Percentiles rank a stretch among this genome's conserved stretches.
These are phyloP conservation scores for Diplodia intermedia DNA, from an alignment of 2,329 filamentous ascomycete species.

Conservation along the genomic window DNA sequence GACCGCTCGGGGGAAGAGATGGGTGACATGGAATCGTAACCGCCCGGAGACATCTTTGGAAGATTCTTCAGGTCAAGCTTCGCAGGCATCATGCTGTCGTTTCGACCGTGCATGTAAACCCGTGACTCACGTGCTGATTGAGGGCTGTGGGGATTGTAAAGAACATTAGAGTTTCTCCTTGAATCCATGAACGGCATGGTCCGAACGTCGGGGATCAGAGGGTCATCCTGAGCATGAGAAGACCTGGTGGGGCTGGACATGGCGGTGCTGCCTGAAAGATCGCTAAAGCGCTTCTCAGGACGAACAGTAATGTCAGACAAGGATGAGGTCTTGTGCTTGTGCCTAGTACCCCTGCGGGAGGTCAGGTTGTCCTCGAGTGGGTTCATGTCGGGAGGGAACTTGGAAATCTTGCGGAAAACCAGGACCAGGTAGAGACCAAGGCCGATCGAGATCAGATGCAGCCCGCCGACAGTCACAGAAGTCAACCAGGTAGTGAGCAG, in stretches of 20 bases:
- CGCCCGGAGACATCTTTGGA: constrained; percentile 42
- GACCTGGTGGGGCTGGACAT: constrained; percentile 44
- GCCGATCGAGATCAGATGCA: constrained; percentile 74
- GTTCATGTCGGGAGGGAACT: constrained; percentile 92
- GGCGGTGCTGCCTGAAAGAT: constrained; percentile 54
- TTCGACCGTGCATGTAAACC: constrained; percentile 46
- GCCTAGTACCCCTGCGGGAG: constrained; percentile 65
- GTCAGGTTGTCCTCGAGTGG: constrained; percentile 87
- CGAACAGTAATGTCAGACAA: constrained; percentile 41
- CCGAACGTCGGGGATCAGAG: constrained; percentile 51
- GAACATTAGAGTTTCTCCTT: constrained; percentile 66
- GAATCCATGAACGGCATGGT: constrained; percentile 83
- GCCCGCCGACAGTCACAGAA: constrained; percentile 66
- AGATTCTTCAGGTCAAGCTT: constrained; percentile 14
- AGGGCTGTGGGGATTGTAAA: constrained; percentile 51
- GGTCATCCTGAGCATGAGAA: constrained; percentile 46
- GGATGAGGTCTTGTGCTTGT: constrained; percentile 76
- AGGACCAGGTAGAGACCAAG: constrained; percentile 77
- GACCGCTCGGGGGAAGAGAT: constrained; percentile 35
- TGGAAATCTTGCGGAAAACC: constrained; percentile 81
- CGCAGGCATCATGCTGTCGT: constrained; percentile 11
- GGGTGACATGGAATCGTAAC: constrained; percentile 36
- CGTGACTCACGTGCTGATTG: constrained; percentile 62
- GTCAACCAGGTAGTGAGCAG: constrained; percentile 72
- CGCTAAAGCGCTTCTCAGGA: constrained; percentile 62